phyloP scores from a whole-genome alignment of 2,329 filamentous ascomycete genomes.

The Leptographium wingfieldii region DNA sequence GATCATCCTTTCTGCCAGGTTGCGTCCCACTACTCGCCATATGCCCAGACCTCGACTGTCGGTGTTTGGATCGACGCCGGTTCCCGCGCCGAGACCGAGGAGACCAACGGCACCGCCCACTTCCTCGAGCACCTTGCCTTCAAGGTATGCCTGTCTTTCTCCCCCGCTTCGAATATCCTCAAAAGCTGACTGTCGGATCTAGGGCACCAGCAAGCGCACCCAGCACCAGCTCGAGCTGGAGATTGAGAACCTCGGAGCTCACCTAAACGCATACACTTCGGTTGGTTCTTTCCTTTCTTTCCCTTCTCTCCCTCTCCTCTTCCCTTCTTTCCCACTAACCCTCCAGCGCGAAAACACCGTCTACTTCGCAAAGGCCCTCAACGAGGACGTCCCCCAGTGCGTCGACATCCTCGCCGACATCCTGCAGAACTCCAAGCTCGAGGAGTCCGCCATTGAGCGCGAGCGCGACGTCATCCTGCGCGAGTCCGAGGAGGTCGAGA shows the following conservation, averaged over 20 bases:
- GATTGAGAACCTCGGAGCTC: constrained; percentile 99
- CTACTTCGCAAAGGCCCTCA: constrained; percentile 99
- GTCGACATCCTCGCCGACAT: constrained; percentile 99
- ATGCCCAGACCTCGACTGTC: constrained; percentile 95
- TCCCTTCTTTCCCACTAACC: constrained; percentile 3
- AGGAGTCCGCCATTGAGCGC: constrained; percentile 82
- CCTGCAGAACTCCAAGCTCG: constrained; percentile 98
- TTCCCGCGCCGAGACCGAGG: constrained; percentile 92
- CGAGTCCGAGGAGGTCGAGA: constrained; percentile 99
- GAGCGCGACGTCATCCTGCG: constrained; percentile 98
- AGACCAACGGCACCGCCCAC: constrained; percentile 98
- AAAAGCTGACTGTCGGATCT: background rate
- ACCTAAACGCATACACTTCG: constrained; percentile 98
- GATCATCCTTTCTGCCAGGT: constrained; percentile 45
- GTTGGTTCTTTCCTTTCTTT: constrained; percentile 33
- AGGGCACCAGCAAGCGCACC: constrained; percentile 88
- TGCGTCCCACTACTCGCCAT: constrained; percentile 94
- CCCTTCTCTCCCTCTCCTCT: background rate
- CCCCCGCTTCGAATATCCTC: background rate
- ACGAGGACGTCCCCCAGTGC: constrained; percentile 88
- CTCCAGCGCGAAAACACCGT: constrained; percentile 92
- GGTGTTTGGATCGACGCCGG: constrained; percentile 99
- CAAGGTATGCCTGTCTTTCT: constrained; percentile 53
- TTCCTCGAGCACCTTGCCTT: constrained; percentile 99
- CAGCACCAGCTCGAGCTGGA: constrained; percentile 98